phyloP scores from a whole-genome alignment of 345 rosid genomes.

The Triadica sebifera region DNA sequence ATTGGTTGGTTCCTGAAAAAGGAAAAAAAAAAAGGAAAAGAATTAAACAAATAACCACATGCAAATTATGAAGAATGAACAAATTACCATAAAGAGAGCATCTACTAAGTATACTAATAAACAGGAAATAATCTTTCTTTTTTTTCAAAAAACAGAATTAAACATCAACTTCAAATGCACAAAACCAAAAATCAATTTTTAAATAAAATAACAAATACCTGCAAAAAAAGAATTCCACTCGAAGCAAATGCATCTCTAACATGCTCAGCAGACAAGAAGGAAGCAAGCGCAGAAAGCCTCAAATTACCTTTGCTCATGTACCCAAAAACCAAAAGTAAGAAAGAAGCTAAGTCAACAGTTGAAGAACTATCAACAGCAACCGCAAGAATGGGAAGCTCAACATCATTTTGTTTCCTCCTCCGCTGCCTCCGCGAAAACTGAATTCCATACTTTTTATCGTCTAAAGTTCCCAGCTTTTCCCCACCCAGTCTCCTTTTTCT shows the following conservation, averaged over 20 bases:
- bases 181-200: background rate
- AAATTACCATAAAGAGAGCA: background rate
- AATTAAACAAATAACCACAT: background rate
- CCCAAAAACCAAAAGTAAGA: constrained; percentile 52
- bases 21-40: constrained; percentile 3
- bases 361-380: constrained; percentile 35
- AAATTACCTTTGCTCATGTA: constrained; percentile 41
- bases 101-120: background rate
- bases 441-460: constrained; percentile 47
- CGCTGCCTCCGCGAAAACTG: constrained; percentile 47
- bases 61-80: background rate
- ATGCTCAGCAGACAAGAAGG: constrained; percentile 58
- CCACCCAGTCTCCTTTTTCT: constrained; percentile 53
- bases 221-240: constrained; percentile 51
- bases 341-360: constrained; percentile 31
- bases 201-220: constrained; percentile 37
- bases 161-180: too few species aligned
- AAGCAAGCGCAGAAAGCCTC: constrained; percentile 47
- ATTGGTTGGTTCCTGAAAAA: constrained; percentile 50
- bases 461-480: constrained; percentile 17
- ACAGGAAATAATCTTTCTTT: background rate
- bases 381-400: constrained; percentile 25
- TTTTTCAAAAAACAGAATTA: too few species aligned
- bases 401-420: constrained; percentile 26
- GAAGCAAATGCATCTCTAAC: constrained; percentile 45